phyloP scores from a whole-genome alignment of 2,329 filamentous ascomycete species.

The Aureobasidium sp. region DNA sequence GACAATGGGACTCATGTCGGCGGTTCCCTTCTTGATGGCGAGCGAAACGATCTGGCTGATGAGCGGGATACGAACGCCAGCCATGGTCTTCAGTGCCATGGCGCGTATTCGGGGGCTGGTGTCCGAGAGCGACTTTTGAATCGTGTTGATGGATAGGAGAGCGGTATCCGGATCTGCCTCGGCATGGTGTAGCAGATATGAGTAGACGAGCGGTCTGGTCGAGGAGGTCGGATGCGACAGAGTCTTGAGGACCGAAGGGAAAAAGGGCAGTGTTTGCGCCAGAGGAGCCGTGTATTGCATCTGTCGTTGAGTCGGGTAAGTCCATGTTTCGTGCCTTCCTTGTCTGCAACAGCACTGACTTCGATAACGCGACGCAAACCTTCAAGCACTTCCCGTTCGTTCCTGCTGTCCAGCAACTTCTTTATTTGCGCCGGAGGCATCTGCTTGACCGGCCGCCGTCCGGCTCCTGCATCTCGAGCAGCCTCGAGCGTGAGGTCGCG shows the following conservation, averaged over 20 bases:
- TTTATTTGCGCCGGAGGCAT: constrained; percentile 79
- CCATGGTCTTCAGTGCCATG: constrained; percentile 92
- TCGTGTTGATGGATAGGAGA: constrained; percentile 94
- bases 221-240: constrained; percentile 88
- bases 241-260: constrained; percentile 97
- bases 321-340: background rate
- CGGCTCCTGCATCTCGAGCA: constrained; percentile 69
- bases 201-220: constrained; percentile 97
- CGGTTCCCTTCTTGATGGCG: constrained; percentile 87
- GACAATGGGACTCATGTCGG: constrained; percentile 90
- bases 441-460: constrained; percentile 49
- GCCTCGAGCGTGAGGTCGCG: constrained; percentile 96
- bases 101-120: constrained; percentile 82
- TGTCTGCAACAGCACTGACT: background rate
- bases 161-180: constrained; percentile 93
- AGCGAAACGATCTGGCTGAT: constrained; percentile 96
- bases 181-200: constrained; percentile 93
- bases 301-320: constrained; percentile 36
- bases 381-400: constrained; percentile 86
- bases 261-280: constrained; percentile 82
- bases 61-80: constrained; percentile 89
- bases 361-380: constrained; percentile 74
- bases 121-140: constrained; percentile 94
- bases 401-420: constrained; percentile 87
- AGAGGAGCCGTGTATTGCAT: constrained; percentile 93